Percentiles rank a stretch among this genome's conserved stretches.
Conservation (phyloP, 2,329 filamentous ascomycete genomes). For the Tolypocladium album region DNA sequence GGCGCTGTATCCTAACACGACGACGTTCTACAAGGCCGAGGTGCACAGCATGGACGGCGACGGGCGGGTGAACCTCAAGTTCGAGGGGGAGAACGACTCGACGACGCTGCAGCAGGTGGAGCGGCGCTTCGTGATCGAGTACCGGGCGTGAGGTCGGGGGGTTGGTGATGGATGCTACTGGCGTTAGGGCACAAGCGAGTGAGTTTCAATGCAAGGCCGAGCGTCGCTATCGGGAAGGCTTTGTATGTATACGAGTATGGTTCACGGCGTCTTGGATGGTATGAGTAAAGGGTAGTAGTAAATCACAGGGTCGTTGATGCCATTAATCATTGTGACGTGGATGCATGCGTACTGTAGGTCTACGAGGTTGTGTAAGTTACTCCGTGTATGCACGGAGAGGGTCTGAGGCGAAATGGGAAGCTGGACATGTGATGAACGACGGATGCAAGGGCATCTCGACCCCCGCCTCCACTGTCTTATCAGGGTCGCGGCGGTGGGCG, state of each 20-base stretch:
- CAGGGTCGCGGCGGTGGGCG: no score
- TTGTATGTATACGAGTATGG: not conserved
- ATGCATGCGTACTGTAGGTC: no score
- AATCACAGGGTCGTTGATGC: not conserved
- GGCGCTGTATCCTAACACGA: slow-evolving; percentile 72
- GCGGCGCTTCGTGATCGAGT: slow-evolving; percentile 66
- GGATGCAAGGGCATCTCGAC: not conserved
- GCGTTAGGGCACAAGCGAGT: not conserved
- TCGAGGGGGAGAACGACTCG: slow-evolving; percentile 68
- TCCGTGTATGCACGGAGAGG: no score
- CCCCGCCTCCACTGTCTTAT: not conserved
- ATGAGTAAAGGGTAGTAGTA: not conserved
- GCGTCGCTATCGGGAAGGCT: not conserved
- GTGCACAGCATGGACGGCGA: slow-evolving; percentile 58
- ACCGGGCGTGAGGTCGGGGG: slow-evolving; percentile 28
- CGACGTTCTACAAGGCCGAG: slow-evolving; percentile 76
- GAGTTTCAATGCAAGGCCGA: not conserved
- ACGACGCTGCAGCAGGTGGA: slow-evolving; percentile 68
- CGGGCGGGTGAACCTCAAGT: slow-evolving; percentile 54
- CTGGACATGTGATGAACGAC: not conserved
- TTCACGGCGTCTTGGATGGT: not conserved
- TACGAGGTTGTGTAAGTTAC: no score
- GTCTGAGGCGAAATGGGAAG: not conserved
- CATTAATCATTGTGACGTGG: no score
- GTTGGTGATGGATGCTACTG: not conserved